Conservation (phyloP, 306 rosid genomes). For the Quercus suber region DNA sequence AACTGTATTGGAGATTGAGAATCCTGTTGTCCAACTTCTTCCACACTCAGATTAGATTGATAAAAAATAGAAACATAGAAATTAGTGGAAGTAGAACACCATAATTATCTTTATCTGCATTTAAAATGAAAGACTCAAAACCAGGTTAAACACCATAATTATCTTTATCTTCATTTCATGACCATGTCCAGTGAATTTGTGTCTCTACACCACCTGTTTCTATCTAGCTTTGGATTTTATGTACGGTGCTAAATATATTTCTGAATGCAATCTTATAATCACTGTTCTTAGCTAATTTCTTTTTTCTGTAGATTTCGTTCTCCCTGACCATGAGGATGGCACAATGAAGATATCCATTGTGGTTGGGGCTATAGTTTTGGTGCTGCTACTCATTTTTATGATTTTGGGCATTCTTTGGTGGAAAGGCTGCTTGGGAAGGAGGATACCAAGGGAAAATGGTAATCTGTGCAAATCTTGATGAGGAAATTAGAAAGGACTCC, state of each 20-base stretch:
- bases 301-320: background rate
- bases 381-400: background rate
- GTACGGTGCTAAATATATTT: no score
- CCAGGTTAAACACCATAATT: no score
- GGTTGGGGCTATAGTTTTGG: background rate
- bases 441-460: conserved; percentile 22
- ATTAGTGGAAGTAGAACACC: background rate
- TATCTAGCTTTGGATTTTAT: no score
- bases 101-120: background rate
- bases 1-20: background rate
- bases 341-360: background rate
- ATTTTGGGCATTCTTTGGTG: conserved; percentile 14
- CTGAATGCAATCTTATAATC: background rate
- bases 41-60: background rate
- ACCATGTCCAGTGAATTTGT: no score
- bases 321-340: background rate
- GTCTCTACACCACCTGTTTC: no score
- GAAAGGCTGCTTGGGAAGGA: background rate
- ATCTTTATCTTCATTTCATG: no score
- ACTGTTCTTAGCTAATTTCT: background rate
- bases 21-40: background rate
- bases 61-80: background rate
- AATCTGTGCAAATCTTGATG: background rate
- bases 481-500: no score
- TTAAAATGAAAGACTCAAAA: no score